Base-by-base conservation (phyloP, 179 eudicot genomes). In the Sideroxylon spinosum region DNA sequence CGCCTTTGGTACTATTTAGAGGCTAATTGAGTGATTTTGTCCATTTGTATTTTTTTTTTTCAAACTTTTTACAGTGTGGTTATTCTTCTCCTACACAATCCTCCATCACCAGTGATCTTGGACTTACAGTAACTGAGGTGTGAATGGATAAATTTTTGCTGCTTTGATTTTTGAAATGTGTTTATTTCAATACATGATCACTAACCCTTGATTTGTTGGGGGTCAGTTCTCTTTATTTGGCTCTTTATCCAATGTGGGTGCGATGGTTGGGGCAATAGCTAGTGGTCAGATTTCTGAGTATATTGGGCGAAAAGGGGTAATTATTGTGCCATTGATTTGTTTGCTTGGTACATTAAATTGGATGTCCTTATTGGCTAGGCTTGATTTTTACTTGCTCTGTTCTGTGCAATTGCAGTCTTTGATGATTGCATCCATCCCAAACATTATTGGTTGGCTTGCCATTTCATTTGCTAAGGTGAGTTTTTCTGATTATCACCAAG, bases 221-320 rank as follows among this genome's bases (percentile, higher is more conserved):
- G 75, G 57, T 50, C 91, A 95, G 98, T 95, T 86, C 82, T 95
- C 99, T 29, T 73, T 87, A 77, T 95, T 95, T 79, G 99, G 97
- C 78, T 95, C 99, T 48, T 84, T 95, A 68, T 88, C 94, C 3
- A 95, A 95, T 76, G 99, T 95, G 81, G 99, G 99, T 68, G 98
- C 99, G 57, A 95, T 95, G 99, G 98, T 95, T 83, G 99, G 98
- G 17, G 99, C 99, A 76, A 89, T 94, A 78, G 90, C 97, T 2
- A 95, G 99, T 61, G 99, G 99, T 76, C 98, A 94, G 83, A 94
- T 94, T 84, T 78, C 98, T 9, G 99, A 95, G 86, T 95, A 95
- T 82, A 89, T 95, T 59, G 99, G 99, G 59, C 89, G 99, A 72
- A 95, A 95, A 86, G 99, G 99, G 97, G 99, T 95, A 91, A 37